A percentile compares a stretch with the other conserved stretches of the same genome.
These are phyloP conservation scores for Fusarium sacchari DNA, from an alignment of 2,329 filamentous ascomycete genomes.

Conservation along the genomic window DNA sequence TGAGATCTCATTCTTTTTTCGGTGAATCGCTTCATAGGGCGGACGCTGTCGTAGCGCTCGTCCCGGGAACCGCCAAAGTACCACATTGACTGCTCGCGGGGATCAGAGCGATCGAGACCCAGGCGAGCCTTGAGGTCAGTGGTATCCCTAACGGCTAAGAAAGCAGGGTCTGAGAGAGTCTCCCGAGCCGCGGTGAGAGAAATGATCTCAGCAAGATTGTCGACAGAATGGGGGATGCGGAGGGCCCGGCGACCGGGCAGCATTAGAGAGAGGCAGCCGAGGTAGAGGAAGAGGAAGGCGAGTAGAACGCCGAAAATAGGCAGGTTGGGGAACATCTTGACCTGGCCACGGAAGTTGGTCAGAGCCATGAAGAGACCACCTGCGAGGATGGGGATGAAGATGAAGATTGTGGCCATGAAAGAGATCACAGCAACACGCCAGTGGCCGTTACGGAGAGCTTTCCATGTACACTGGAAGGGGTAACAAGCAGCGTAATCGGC, in stretches of 20 bases:
- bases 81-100: conserved; percentile 63
- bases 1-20: conserved; percentile 49
- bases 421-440: conserved; percentile 72
- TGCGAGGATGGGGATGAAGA: conserved; percentile 72
- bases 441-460: conserved; percentile 69
- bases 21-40: conserved; percentile 57
- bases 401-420: conserved; percentile 66
- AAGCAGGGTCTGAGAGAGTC: conserved; percentile 76
- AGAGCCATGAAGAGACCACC: conserved; percentile 80
- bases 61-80: conserved; percentile 57
- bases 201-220: conserved; percentile 79
- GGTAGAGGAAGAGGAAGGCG: conserved; percentile 75
- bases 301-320: conserved; percentile 79
- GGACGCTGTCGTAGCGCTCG: conserved; percentile 56
- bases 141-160: conserved; percentile 74
- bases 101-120: conserved; percentile 60
- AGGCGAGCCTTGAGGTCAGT: conserved; percentile 75
- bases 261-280: conserved; percentile 69
- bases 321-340: conserved; percentile 77
- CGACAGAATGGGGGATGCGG: conserved; percentile 77
- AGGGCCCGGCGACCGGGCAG: conserved; percentile 69
- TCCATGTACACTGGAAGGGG: conserved; percentile 68
- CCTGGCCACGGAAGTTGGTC: conserved; percentile 61
- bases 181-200: conserved; percentile 80
- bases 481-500: conserved; percentile 76